Evolutionary conservation across 306 rosid species (phyloP).

Genomic region (Trichosanthes cucumerina): DNA sequence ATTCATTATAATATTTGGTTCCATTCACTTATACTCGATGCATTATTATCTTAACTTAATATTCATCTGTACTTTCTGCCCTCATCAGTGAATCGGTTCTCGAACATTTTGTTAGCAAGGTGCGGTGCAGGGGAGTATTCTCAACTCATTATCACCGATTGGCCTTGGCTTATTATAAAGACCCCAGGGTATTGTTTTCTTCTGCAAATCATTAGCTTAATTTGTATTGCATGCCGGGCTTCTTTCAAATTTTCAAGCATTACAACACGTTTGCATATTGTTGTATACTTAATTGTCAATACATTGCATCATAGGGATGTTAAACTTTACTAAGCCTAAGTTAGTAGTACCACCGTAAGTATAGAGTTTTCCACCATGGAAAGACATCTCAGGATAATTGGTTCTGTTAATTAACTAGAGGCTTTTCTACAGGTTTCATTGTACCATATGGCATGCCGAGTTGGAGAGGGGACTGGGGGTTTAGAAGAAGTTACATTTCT

Average conservation of each 20-base stretch:
- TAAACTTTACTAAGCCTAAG: neutral
- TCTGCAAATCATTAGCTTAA: neutral
- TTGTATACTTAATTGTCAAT: neutral
- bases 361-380: neutral
- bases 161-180: constrained; percentile 49
- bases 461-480: constrained; percentile 55
- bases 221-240: neutral
- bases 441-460: constrained; percentile 89
- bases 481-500: constrained; percentile 93
- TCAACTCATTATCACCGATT: constrained; percentile 89
- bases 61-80: constrained; percentile 14
- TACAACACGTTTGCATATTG: neutral
- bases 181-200: constrained; percentile 44
- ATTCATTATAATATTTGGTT: constrained; percentile 11
- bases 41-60: constrained; percentile 1
- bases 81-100: constrained; percentile 69
- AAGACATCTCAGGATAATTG: neutral
- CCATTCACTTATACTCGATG: neutral
- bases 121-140: constrained; percentile 78
- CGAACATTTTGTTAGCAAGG: constrained; percentile 69
- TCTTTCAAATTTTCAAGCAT: neutral
- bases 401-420: constrained; percentile 15
- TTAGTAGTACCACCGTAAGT: neutral
- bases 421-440: constrained; percentile 58
- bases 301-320: neutral